A percentile compares a stretch with the other conserved stretches of the same genome.
Evolutionary conservation across 2,329 filamentous ascomycete genomes (phyloP).

Genomic region (Calonectria montana): DNA sequence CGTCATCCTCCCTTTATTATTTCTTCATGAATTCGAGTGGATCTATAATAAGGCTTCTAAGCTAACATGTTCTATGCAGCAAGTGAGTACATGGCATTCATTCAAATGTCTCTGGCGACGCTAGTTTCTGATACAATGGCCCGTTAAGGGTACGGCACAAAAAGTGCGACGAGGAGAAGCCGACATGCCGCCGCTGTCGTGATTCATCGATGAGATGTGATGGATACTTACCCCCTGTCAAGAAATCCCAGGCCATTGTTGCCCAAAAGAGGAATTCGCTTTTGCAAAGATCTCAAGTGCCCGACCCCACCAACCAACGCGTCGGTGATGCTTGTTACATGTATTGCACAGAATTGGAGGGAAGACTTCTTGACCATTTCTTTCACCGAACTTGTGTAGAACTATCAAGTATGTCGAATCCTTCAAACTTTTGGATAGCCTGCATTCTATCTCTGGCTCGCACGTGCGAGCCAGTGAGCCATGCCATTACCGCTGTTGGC

Average conservation of each 20-base stretch:
- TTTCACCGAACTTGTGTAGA: neutral
- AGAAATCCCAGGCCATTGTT: neutral
- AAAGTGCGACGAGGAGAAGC: constrained; percentile 1
- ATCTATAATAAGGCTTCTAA: neutral
- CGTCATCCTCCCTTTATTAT: neutral
- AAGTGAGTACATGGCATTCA: neutral
- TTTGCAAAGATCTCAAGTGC: neutral
- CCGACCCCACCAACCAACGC: neutral
- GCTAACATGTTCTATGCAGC: neutral
- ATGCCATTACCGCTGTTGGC: neutral
- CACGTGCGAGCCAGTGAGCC: neutral
- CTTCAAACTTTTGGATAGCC: neutral
- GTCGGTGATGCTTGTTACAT: neutral
- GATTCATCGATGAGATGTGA: neutral
- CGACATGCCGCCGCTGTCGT: neutral
- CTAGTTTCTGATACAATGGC: neutral
- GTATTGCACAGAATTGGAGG: neutral
- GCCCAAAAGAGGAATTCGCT: neutral
- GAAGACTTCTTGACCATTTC: neutral
- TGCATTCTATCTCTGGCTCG: neutral
- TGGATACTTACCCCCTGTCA: neutral
- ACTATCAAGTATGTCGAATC: neutral
- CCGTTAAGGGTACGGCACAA: neutral
- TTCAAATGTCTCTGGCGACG: neutral
- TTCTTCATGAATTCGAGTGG: neutral